These are phyloP conservation scores for Cutaneotrichosporon dermatis DNA, from an alignment of 1,284 basidiomycete species.

Conservation along the genomic window DNA sequence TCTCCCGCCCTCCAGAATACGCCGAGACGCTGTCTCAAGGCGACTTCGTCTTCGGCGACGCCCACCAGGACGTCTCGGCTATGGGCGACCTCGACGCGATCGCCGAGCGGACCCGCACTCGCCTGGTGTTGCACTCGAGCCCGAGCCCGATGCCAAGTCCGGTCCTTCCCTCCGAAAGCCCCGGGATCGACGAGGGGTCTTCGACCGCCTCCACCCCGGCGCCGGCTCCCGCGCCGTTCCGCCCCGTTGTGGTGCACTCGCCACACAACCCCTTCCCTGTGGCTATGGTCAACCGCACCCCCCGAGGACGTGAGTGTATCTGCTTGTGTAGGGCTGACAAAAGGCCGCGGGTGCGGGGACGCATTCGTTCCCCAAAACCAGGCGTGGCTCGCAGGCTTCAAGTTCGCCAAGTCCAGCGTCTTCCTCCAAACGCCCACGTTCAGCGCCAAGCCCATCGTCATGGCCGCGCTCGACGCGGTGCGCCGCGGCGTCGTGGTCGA, in stretches of 20 bases:
- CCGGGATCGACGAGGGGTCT: background rate
- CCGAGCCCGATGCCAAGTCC: no score
- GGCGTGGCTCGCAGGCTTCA: slow-evolving; percentile 65
- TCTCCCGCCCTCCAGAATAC: slow-evolving; percentile 27
- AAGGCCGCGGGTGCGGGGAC: slow-evolving; percentile 31
- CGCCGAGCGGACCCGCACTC: slow-evolving; percentile 19
- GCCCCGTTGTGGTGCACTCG: slow-evolving; percentile 55
- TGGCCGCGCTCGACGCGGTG: slow-evolving; percentile 60
- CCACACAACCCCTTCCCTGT: slow-evolving; percentile 63
- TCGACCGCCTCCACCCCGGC: background rate
- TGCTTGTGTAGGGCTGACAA: background rate
- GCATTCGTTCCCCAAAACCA: slow-evolving; percentile 58
- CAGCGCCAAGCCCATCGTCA: slow-evolving; percentile 62
- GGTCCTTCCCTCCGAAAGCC: no score
- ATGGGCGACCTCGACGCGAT: slow-evolving; percentile 24
- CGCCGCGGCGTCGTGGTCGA: slow-evolving; percentile 61
- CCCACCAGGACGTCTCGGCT: slow-evolving; percentile 18
- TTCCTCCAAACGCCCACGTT: slow-evolving; percentile 72
- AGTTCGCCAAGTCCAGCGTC: slow-evolving; percentile 60
- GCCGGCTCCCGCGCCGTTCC: slow-evolving; percentile 33
- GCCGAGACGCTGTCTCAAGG: background rate
- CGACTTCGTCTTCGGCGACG: slow-evolving; percentile 25
- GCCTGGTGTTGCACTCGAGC: slow-evolving; percentile 10
- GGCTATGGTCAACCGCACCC: slow-evolving; percentile 63
- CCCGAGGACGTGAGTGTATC: slow-evolving; percentile 56